Evolutionary conservation across 2,329 filamentous ascomycete genomes (phyloP).

Genomic region (Epicoccum nigrum): DNA sequence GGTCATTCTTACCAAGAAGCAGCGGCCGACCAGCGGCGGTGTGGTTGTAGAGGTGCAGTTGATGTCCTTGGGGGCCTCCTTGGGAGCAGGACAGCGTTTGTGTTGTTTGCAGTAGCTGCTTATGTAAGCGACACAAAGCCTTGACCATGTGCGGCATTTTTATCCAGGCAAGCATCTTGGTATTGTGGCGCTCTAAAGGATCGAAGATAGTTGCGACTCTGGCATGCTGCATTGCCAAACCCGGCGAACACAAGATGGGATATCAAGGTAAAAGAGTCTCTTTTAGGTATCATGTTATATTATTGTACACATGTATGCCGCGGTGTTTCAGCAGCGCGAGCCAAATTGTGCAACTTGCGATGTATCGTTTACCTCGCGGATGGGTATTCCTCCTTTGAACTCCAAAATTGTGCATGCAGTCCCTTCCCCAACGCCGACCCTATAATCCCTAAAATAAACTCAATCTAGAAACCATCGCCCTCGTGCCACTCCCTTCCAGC

Average conservation of each 20-base stretch:
- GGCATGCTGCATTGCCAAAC: conserved; percentile 11
- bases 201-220: neutral
- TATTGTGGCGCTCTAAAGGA: neutral
- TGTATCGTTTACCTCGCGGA: neutral
- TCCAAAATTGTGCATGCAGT: neutral
- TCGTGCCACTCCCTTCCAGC: conserved; percentile 61
- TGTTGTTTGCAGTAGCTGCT: conserved; percentile 33
- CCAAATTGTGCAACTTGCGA: too few relatives aligned
- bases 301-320: too few relatives aligned
- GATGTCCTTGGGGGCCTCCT: too few relatives aligned
- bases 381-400: conserved; percentile 5
- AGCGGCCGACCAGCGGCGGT: conserved; percentile 28
- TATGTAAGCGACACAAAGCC: too few relatives aligned
- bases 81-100: conserved; percentile 32
- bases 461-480: conserved; percentile 59
- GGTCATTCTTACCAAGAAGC: conserved; percentile 23
- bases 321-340: too few relatives aligned
- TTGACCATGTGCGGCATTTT: too few relatives aligned
- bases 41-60: conserved; percentile 15
- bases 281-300: too few relatives aligned
- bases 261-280: too few relatives aligned
- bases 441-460: neutral
- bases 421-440: conserved; percentile 1
- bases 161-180: too few relatives aligned
- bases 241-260: neutral